Evolutionary conservation across 305 asterid species (phyloP).

Genomic region (Caryopteris hybrid): DNA sequence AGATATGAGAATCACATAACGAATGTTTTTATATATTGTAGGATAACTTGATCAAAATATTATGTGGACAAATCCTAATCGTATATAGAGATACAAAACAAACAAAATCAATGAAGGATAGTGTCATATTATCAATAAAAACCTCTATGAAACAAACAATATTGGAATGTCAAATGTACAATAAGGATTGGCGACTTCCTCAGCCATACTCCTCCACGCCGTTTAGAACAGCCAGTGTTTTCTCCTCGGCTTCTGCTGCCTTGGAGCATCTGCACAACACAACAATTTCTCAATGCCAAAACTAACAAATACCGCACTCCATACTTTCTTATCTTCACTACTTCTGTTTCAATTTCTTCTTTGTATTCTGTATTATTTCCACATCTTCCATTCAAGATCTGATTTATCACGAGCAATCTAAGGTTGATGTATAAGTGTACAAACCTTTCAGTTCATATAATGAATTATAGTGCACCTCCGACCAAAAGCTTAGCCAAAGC

Average conservation of each 20-base stretch:
- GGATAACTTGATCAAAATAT: no score
- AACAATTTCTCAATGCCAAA: slow-evolving; percentile 4
- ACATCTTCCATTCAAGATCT: neutral
- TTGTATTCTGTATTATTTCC: neutral
- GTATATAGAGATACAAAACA: neutral
- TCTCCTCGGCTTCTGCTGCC: slow-evolving; percentile 30
- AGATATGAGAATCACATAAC: no score
- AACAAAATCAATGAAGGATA: neutral
- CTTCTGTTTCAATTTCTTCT: neutral
- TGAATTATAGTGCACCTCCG: slow-evolving; percentile 70
- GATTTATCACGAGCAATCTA: neutral
- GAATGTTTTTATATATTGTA: no score
- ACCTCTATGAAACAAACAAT: neutral
- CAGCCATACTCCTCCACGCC: neutral
- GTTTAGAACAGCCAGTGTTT: slow-evolving; percentile 40
- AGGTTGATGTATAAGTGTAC: slow-evolving; percentile 6
- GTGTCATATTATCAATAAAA: neutral
- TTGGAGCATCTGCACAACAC: slow-evolving; percentile 31
- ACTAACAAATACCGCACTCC: neutral
- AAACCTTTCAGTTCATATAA: slow-evolving; percentile 52
- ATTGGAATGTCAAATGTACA: slow-evolving; percentile 1
- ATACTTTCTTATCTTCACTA: neutral
- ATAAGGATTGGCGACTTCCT: neutral
- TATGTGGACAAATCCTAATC: neutral
- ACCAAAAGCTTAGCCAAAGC: slow-evolving; percentile 75